A percentile compares a stretch with the other conserved stretches of the same genome.
phyloP scores from a whole-genome alignment of 2,329 filamentous ascomycete genomes.

The Colletotrichum sp. region DNA sequence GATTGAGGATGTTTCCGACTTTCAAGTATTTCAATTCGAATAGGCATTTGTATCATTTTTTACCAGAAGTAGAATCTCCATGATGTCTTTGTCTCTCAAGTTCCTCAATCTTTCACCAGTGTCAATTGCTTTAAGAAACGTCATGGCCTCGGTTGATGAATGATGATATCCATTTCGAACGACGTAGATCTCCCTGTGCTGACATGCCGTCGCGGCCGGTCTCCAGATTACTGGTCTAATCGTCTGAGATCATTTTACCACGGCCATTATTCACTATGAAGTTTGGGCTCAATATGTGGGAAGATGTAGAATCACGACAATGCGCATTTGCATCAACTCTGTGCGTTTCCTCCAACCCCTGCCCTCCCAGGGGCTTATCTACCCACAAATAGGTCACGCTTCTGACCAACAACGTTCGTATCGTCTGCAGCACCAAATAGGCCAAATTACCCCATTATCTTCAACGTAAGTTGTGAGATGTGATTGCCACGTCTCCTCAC shows the following conservation, averaged over 20 bases:
- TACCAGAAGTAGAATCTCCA: rapidly evolving
- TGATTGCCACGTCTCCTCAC: not conserved
- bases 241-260: not conserved
- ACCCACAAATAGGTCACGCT: not conserved
- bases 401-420: not conserved
- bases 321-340: not conserved
- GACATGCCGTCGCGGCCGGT: not conserved
- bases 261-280: rapidly evolving
- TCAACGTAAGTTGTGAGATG: not conserved
- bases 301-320: not conserved
- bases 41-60: not conserved
- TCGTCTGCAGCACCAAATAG: not conserved
- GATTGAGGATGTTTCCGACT: not conserved
- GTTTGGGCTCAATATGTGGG: not conserved
- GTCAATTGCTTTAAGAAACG: not conserved
- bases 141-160: no score
- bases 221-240: not conserved
- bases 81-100: rapidly evolving
- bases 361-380: not conserved
- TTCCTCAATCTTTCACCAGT: not conserved
- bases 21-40: not conserved
- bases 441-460: not conserved
- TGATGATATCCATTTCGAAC: not conserved
- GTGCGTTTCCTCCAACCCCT: not conserved
- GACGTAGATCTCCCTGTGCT: not conserved